Conservation (phyloP, 164 flowering plant genomes). For the Paratinospora sagittata region DNA sequence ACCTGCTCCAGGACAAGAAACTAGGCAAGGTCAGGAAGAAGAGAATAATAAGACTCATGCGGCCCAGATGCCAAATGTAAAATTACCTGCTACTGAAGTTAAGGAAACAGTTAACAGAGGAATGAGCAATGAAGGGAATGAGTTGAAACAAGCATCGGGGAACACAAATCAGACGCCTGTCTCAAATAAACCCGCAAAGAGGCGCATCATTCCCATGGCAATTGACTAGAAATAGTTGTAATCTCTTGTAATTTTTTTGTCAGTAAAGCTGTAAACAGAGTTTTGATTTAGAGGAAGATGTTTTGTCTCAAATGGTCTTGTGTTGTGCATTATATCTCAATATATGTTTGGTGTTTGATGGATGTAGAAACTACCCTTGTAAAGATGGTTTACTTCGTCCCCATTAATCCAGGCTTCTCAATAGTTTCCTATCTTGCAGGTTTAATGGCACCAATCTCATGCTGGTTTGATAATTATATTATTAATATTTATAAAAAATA, state of each 20-base stretch:
- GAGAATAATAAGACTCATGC: conserved; percentile 22
- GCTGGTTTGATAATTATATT: background rate
- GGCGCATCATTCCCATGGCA: conserved; percentile 83
- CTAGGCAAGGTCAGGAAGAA: conserved; percentile 19
- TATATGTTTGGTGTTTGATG: background rate
- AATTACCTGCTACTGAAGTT: conserved; percentile 7
- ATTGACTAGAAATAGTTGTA: conserved; percentile 30
- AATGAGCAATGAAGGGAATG: conserved; percentile 4
- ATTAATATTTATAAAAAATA: no score
- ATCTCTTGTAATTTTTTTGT: background rate
- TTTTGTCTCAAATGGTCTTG: background rate
- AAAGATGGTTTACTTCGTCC: background rate
- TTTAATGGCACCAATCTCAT: background rate
- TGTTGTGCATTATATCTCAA: background rate
- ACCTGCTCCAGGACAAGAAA: conserved; percentile 20
- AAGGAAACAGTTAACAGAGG: conserved; percentile 12
- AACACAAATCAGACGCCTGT: conserved; percentile 19
- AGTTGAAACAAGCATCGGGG: conserved; percentile 27
- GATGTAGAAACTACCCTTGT: background rate
- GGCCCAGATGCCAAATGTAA: conserved; percentile 19
- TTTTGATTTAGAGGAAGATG: conserved; percentile 1
- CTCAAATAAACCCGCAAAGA: conserved; percentile 56
- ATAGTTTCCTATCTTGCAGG: background rate
- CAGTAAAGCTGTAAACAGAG: background rate
- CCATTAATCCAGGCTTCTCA: background rate